phyloP scores from a whole-genome alignment of 345 rosid species.

The Hypericum perforatum region DNA sequence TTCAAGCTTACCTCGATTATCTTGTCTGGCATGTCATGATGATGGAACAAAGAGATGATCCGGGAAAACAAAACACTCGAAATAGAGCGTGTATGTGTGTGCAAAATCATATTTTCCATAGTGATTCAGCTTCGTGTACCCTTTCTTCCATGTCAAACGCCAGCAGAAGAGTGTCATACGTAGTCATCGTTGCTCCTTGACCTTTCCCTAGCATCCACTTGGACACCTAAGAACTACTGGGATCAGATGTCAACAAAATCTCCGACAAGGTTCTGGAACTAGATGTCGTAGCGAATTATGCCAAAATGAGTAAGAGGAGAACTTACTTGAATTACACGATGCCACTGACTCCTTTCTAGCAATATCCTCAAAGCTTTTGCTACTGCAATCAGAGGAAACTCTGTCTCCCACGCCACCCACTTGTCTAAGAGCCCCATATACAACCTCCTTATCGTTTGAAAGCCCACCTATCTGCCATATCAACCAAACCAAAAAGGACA shows the following conservation, averaged over 20 bases:
- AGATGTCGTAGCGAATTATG: too few species aligned
- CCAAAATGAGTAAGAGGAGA: background rate
- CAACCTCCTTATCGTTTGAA: constrained; percentile 71
- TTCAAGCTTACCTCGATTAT: constrained; percentile 49
- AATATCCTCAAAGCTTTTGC: constrained; percentile 63
- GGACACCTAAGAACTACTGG: constrained; percentile 43
- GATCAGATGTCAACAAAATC: background rate
- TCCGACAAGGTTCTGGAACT: too few species aligned
- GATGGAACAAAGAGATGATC: constrained; percentile 75
- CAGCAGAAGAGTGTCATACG: constrained; percentile 61
- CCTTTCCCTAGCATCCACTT: constrained; percentile 98
- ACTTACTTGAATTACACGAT: constrained; percentile 71
- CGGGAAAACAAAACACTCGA: constrained; percentile 70
- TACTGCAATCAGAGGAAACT: constrained; percentile 69
- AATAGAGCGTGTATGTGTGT: constrained; percentile 58
- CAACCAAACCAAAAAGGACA: background rate
- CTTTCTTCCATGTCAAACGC: constrained; percentile 82
- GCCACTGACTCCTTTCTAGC: constrained; percentile 62
- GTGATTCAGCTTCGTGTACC: constrained; percentile 62
- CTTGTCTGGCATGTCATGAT: constrained; percentile 56
- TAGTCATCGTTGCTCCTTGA: constrained; percentile 84
- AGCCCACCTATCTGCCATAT: constrained; percentile 54
- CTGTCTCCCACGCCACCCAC: constrained; percentile 85
- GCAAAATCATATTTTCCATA: constrained; percentile 89
- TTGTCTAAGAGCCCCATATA: constrained; percentile 75